phyloP scores from a whole-genome alignment of 139 green algal genomes.

The Chlorella sp. region DNA sequence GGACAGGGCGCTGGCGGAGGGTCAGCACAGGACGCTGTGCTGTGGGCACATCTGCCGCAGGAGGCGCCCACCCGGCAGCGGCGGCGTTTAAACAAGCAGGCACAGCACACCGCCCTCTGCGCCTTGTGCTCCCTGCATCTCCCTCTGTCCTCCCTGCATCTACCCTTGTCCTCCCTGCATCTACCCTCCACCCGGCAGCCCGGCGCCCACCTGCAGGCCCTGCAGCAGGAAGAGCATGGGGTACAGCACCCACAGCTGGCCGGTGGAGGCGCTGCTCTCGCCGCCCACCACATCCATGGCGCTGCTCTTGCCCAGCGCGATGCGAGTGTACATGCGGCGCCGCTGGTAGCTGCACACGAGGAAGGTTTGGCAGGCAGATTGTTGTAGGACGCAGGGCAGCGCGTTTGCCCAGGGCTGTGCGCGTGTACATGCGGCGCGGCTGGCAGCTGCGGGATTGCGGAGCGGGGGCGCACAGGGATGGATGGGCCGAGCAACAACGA shows the following conservation, averaged over 20 bases:
- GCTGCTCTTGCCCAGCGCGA: conserved; percentile 89
- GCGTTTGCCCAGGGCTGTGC: neutral
- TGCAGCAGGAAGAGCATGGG: conserved; percentile 85
- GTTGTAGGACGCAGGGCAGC: neutral
- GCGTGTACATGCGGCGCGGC: no score
- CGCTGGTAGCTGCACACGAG: conserved; percentile 78
- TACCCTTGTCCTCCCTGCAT: neutral
- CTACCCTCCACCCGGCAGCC: neutral
- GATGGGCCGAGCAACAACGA: no score
- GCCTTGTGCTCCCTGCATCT: neutral
- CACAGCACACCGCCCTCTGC: neutral
- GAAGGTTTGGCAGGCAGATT: neutral
- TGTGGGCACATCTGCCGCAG: no score
- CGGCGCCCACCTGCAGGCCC: conserved; percentile 17
- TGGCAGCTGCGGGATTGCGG: no score
- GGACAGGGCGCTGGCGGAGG: neutral
- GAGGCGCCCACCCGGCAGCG: no score
- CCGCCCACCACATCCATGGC: conserved; percentile 92
- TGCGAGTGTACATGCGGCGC: conserved; percentile 93
- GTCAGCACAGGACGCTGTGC: neutral
- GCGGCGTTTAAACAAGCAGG: neutral
- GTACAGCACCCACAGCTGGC: conserved; percentile 90
- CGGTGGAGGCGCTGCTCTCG: conserved; percentile 74
- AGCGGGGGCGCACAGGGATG: no score
- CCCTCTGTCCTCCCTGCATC: neutral